Evolutionary conservation across 768 basidiomycete genomes (phyloP).

Genomic region (Boletus huronensis): DNA sequence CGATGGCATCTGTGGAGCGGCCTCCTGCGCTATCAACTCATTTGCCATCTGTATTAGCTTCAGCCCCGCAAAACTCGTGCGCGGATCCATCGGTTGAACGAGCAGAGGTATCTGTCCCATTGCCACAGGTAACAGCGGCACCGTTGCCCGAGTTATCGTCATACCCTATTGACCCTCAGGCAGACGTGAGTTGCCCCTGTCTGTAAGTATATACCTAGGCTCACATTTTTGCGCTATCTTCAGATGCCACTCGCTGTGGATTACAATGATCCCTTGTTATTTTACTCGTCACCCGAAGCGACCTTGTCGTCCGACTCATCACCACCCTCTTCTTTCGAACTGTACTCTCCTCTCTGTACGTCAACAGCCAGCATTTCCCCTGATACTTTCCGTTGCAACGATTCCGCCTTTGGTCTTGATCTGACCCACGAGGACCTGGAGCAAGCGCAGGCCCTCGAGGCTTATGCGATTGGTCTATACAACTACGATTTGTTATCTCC

Average conservation of each 20-base stretch:
- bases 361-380: neutral
- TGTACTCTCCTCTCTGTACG: neutral
- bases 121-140: neutral
- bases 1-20: constrained; percentile 1
- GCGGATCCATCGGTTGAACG: constrained; percentile 4
- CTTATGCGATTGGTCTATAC: constrained; percentile 30
- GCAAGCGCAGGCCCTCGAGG: constrained; percentile 28
- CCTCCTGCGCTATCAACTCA: neutral
- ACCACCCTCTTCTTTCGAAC: neutral
- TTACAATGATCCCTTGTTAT: neutral
- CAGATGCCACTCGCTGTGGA: neutral
- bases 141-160: neutral
- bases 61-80: constrained; percentile 1
- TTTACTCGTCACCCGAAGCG: constrained; percentile 3
- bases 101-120: neutral
- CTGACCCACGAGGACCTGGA: constrained; percentile 19
- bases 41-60: constrained; percentile 17
- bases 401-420: constrained; percentile 2
- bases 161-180: neutral
- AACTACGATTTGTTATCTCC: constrained; percentile 23
- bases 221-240: neutral
- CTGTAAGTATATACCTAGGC: neutral
- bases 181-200: constrained; percentile 9
- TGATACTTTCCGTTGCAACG: constrained; percentile 2
- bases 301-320: neutral